Conservation (phyloP, 1,139 yeast species). For the Taphrina populina region DNA sequence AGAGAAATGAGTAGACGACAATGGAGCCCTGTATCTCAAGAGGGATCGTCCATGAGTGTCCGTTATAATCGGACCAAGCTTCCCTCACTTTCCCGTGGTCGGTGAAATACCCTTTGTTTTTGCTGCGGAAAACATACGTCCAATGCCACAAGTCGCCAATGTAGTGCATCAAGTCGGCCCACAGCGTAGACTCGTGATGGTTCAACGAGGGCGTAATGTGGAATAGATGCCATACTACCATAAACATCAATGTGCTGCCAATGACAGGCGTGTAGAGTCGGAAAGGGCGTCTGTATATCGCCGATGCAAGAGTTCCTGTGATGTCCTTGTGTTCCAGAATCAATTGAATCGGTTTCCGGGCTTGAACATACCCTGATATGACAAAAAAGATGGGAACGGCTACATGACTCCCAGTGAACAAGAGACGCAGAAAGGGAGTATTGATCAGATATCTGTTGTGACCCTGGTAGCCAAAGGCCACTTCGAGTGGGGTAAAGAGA, state of each 20-base stretch:
- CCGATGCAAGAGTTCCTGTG: conserved; percentile 17
- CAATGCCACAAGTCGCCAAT: conserved; percentile 19
- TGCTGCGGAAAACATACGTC: conserved; percentile 17
- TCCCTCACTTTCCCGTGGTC: conserved; percentile 1
- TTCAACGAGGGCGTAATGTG: conserved; percentile 14
- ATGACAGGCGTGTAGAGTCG: conserved; percentile 23
- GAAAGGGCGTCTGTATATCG: conserved; percentile 20
- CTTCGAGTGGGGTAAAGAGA: conserved; percentile 15
- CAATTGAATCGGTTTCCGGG: conserved; percentile 20
- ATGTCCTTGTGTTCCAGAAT: conserved; percentile 17
- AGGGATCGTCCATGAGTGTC: conserved; percentile 28
- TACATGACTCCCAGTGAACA: conserved; percentile 26
- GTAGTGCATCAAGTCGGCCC: conserved; percentile 8
- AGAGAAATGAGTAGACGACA: conserved; percentile 1
- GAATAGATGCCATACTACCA: conserved; percentile 20
- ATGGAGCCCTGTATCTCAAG: conserved; percentile 27
- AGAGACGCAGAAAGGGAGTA: conserved; percentile 15
- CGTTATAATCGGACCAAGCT: conserved; percentile 28
- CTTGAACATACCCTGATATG: conserved; percentile 28
- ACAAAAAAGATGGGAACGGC: conserved; percentile 30
- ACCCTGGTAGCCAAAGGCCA: conserved; percentile 25
- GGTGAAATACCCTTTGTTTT: conserved; percentile 10
- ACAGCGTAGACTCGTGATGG: conserved; percentile 14
- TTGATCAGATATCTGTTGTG: conserved; percentile 16
- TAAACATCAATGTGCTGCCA: conserved; percentile 18